Conservation (phyloP, 768 basidiomycete genomes). For the Tephrocybe sp. region DNA sequence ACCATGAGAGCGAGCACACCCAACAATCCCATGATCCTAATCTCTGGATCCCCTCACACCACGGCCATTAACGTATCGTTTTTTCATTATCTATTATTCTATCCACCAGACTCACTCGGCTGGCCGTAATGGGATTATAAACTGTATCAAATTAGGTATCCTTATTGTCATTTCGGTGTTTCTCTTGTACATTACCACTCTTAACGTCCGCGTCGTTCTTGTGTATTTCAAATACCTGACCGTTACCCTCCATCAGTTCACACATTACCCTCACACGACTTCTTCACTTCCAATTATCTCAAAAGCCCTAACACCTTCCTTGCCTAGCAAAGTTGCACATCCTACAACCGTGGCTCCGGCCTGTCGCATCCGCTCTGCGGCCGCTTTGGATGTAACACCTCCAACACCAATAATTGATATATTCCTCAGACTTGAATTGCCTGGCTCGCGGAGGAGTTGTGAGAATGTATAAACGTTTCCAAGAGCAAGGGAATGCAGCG, state of each 20-base stretch:
- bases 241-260: neutral
- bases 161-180: conserved; percentile 11
- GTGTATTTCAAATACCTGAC: no score
- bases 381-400: conserved; percentile 66
- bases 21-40: conserved; percentile 9
- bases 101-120: no score
- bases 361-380: conserved; percentile 64
- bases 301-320: conserved; percentile 54
- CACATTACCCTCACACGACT: conserved; percentile 3
- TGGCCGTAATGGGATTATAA: neutral
- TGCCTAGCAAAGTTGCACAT: conserved; percentile 52
- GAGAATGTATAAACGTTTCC: conserved; percentile 74
- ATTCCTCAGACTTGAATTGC: conserved; percentile 35
- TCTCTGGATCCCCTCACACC: conserved; percentile 14
- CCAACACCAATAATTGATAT: conserved; percentile 80
- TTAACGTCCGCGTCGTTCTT: no score
- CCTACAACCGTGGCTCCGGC: conserved; percentile 78
- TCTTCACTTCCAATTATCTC: conserved; percentile 33
- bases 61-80: neutral
- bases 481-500: conserved; percentile 72
- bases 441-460: conserved; percentile 43
- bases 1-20: neutral
- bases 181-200: conserved; percentile 4
- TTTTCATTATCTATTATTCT: neutral
- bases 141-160: conserved; percentile 17